Conservation (phyloP, 208 protist genomes). For the Wallacemonas sp. region DNA sequence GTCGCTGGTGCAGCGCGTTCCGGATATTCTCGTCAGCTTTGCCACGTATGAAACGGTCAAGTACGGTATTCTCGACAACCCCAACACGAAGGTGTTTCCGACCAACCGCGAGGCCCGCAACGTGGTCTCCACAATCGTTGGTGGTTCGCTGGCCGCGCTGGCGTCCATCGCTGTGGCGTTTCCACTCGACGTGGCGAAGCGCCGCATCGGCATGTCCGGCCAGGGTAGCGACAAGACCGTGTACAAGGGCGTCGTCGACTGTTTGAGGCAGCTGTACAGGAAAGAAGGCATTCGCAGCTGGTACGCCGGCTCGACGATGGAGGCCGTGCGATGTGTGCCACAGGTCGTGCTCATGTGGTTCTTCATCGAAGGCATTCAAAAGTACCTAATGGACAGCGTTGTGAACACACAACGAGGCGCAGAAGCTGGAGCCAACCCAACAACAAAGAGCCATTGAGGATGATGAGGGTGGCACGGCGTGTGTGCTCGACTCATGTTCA, state of each 20-base stretch:
- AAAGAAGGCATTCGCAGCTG: slow-evolving; percentile 74
- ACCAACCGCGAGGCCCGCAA: slow-evolving; percentile 42
- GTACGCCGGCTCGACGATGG: slow-evolving; percentile 73
- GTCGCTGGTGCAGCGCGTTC: slow-evolving; percentile 84
- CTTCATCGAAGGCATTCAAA: slow-evolving; percentile 82
- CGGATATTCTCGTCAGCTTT: slow-evolving; percentile 87
- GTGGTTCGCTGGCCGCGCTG: slow-evolving; percentile 63
- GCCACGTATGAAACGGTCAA: slow-evolving; percentile 90
- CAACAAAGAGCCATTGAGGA: too few relatives aligned
- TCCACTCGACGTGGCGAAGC: slow-evolving; percentile 87
- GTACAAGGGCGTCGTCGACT: slow-evolving; percentile 73
- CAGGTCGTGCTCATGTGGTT: slow-evolving; percentile 92
- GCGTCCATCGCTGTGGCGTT: slow-evolving; percentile 76
- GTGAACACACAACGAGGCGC: not conserved
- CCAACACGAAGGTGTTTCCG: slow-evolving; percentile 34
- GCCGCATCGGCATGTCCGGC: slow-evolving; percentile 87
- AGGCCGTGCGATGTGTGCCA: slow-evolving; percentile 83
- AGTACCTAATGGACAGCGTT: slow-evolving; percentile 27
- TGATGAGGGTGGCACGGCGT: too few relatives aligned
- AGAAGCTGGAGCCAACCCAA: too few relatives aligned
- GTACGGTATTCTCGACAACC: slow-evolving; percentile 65
- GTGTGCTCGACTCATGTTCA: too few relatives aligned
- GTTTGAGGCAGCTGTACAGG: slow-evolving; percentile 56
- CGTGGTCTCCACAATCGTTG: slow-evolving; percentile 62
- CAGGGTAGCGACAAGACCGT: slow-evolving; percentile 55